Evolutionary conservation across 2,329 filamentous ascomycete genomes (phyloP), one percentile per base, ranked within the genome.

Genomic region (Raffaelea albimanens): DNA sequence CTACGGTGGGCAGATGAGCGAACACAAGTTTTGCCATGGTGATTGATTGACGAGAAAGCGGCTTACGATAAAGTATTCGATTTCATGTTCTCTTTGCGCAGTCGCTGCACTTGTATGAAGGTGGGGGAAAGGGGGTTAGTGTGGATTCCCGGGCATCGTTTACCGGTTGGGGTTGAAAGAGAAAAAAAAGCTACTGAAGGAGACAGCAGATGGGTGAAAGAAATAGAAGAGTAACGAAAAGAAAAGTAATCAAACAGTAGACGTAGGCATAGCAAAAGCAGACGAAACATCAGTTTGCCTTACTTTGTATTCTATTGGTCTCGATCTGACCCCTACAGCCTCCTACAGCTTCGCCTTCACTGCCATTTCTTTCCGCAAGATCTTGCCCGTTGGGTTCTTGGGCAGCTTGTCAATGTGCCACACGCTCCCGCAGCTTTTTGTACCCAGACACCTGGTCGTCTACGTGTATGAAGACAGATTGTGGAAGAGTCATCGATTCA

Each of bases 391-490:
- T 19, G 63, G 55, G 46, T 66, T 66, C 52, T 61, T 62, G 14
- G 63, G 64, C 31, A 66, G 52, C 20, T 53, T 55, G 16, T 51
- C 40, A 18, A 64, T 53, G 42, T 62, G 57, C 61, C 62, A 65
- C 0, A 66, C 60, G 3, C 64, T 64, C 16, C 63, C 63, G 55
- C 13, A 69, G 59, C 54, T 64, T 68, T 57, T 69, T 68, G 47
- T 68, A 68, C 4, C 65, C 65, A 22, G 63, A 65, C 5, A 69
- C 66, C 45, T 65, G 62, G 9, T 50, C 51, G 42, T 67, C 59
- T 19, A 67, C n/a, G n/a, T n/a, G n/a, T n/a, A n/a, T n/a, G n/a
- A n/a, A n/a, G n/a, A n/a, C n/a, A n/a, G n/a, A n/a, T n/a, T n/a
- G n/a, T n/a, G n/a, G n/a, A n/a, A n/a, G n/a, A n/a, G n/a, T n/a